Evolutionary conservation across 2,329 filamentous ascomycete species (phyloP).

Genomic region (Domatiomyces catenatus): DNA sequence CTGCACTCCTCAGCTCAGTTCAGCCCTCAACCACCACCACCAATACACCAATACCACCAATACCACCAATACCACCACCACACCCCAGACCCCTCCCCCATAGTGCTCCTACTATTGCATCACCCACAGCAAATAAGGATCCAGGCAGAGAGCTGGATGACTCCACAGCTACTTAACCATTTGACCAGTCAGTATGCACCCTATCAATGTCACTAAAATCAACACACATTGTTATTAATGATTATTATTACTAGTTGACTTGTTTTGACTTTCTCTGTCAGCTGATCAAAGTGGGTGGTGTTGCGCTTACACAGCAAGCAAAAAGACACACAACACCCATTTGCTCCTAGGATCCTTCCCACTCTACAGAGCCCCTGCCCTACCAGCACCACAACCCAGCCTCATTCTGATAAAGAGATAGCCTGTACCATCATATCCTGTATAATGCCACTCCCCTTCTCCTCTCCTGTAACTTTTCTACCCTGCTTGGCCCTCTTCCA

Average conservation of each 20-base stretch:
- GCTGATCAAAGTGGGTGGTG: too few species aligned
- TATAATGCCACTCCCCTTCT: constrained; percentile 1
- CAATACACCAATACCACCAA: too few species aligned
- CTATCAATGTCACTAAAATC: too few species aligned
- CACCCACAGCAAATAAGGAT: background rate
- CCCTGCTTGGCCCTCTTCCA: background rate
- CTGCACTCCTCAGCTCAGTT: too few species aligned
- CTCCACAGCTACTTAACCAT: background rate
- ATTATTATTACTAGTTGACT: too few species aligned
- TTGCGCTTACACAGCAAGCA: too few species aligned
- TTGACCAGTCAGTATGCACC: too few species aligned
- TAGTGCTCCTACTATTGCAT: background rate
- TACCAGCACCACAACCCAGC: constrained; percentile 44
- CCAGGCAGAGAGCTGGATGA: background rate
- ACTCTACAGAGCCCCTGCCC: constrained; percentile 49
- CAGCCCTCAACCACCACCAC: too few species aligned
- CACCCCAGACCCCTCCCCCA: background rate
- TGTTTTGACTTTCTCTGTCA: too few species aligned
- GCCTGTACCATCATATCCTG: constrained; percentile 12
- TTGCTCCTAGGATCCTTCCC: too few species aligned
- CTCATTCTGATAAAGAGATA: constrained; percentile 26
- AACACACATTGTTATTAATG: too few species aligned
- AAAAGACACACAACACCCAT: too few species aligned
- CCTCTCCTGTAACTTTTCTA: background rate
- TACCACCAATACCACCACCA: background rate